Evolutionary conservation across 108 stramenopile genomes (phyloP), one percentile per base, ranked within the genome.

Genomic region (Aurantiochytrium sp.): DNA sequence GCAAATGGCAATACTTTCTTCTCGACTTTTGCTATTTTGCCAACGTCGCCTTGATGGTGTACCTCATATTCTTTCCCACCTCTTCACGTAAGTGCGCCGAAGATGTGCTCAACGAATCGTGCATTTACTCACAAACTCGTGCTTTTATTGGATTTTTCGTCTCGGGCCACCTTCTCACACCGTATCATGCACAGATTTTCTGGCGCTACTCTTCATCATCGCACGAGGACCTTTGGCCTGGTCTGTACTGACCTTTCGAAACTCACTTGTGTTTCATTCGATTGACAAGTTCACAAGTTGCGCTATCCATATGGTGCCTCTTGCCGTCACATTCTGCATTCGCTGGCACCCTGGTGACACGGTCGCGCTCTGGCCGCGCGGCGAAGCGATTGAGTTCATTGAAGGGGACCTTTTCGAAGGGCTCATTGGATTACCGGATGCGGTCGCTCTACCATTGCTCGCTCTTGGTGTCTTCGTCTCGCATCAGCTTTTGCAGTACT

Each of bases 211-310:
- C 45, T 90, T 88, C 87, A 57, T 53, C 21, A 25, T 90, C 83
- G 44, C 60, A 5, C 35, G 59, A n/a, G 90, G 87, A 10, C 90
- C 90, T 5, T 4, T 90, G 5, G 87, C 90, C n/a, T 90, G 76
- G 76, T 29, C 87, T 0, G 90, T 90, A 4, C 53, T 87, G 28
- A 45, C 57, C 25, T 90, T 87, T 59, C 60, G 76, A 44, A 90
- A 90, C 90, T 87, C 87, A n/a, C 90, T 90, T 5, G 76, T 90
- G 5, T 90, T 90, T 58, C 90, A 90, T 60, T 90, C 90, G 45
- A 58, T 83, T 25, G 73, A 83, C 2, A 83, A 21, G 49, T 83
- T 45, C 73, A 83, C 73, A 5, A 51, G 47, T 21, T 83, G 44
- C 25, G 44, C 44, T 43, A 83, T 83, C 1, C 73, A 83, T 21